phyloP scores from a whole-genome alignment of 176 grass and related monocot species.

The Cymbopogon citratus region DNA sequence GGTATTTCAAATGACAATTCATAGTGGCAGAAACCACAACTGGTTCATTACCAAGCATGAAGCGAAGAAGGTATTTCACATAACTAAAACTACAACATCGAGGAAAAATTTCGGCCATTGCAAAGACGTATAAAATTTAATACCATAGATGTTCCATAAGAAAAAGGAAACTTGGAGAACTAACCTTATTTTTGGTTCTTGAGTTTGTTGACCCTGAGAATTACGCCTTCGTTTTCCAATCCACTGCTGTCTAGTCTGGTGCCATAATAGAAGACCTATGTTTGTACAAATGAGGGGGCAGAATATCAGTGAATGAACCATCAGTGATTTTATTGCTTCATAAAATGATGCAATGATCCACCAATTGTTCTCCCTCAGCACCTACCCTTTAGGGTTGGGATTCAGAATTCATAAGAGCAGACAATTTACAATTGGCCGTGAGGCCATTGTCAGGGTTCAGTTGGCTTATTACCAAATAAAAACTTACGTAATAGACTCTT shows the following conservation, averaged over 20 bases:
- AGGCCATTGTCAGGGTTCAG: neutral
- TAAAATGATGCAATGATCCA: neutral
- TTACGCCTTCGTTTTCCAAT: slow-evolving; percentile 45
- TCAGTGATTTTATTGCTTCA: neutral
- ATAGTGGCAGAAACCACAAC: neutral
- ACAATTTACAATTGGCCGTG: neutral
- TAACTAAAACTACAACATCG: neutral
- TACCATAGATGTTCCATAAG: neutral
- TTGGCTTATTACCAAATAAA: neutral
- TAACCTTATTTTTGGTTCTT: slow-evolving; percentile 75
- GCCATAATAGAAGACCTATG: slow-evolving; percentile 80
- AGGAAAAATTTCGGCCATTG: neutral
- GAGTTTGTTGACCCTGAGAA: slow-evolving; percentile 38
- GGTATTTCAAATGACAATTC: neutral
- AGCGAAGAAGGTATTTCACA: neutral
- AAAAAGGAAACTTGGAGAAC: neutral
- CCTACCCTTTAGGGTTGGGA: neutral
- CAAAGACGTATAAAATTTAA: neutral
- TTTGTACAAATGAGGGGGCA: neutral
- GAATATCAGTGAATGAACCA: neutral
- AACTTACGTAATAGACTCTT: neutral
- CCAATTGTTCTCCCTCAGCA: neutral
- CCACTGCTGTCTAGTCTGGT: slow-evolving; percentile 86
- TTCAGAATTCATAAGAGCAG: neutral
- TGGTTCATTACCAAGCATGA: neutral